Evolutionary conservation across 73 alveolate genomes (phyloP), one percentile per base, ranked within the genome.

Genomic region (Tetrahymena borealis): DNA sequence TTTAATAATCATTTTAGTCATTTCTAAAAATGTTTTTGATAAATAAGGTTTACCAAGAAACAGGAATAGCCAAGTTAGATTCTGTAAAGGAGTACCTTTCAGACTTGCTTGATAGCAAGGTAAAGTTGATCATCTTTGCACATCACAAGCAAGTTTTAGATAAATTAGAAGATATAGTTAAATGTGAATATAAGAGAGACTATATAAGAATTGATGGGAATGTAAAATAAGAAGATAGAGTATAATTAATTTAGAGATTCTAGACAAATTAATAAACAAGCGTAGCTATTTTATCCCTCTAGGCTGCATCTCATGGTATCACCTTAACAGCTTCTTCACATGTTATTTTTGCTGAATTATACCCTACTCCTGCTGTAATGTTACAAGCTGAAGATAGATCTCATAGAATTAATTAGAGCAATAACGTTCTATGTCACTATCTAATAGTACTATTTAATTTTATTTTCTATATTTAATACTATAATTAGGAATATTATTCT

Each of bases 341-440:
- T 33, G 97, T 98, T 33, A 97, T 98, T 16, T 98, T 98, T 91
- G 99, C 99, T 18, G 99, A 98, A 95, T 85, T 97, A 91, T 93
- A 92, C 40, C 97, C 99, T 98, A 97, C 98, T 7, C 99, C 99
- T 13, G 95, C 97, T 38, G 94, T 94, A 28, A 97, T 98, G 99
- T 95, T 95, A 32, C 98, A 98, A 91, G 99, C 99, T 0, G 99
- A 98, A 91, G 99, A 97, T 91, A 91, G 99, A 91, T 99, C 97
- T 5, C 99, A 98, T 95, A 94, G 99, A 20, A 95, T 98, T 20
- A 99, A 99, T 20, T 98, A 98, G 91, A 90, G 93, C 90, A 94
- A 97, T 39, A 79, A 94, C 37, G 99, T 98, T 20, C 96, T 94
- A 79, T 94, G 98, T 40, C 98, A 98, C 90, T 98, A 98, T 91